Base-by-base conservation (phyloP, 352 stramenopile genomes). In the Peronospora farinosa region DNA sequence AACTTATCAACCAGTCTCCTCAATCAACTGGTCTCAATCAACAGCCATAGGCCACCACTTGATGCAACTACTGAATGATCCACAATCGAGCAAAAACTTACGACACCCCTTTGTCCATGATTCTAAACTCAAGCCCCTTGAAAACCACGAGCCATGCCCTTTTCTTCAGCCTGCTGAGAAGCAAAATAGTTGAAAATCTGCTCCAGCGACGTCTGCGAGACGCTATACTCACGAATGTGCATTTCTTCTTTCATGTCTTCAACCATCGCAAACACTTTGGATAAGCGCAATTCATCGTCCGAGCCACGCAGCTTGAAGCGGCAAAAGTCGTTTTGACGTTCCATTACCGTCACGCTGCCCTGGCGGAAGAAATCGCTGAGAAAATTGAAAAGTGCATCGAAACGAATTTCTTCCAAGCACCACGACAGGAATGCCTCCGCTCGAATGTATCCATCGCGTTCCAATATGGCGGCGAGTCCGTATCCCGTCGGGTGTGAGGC, bases 151-250 rank as follows among this genome's bases (percentile, higher is more conserved):
- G 65, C 65, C 2, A 69, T 57, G 16, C 65, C 61, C 17, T 63
- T 63, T 21, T 78, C 68, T 39, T 82, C 69, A 6, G 50, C 27
- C 52, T 95, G 84, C 36, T 92, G 65, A 5, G 65, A 67, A 2
- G 86, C 86, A 47, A 96, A 96, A 11, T 59, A 66, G 56, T 96
- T 94, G 65, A 96, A 96, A 17, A 96, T 89, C 58, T 96, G 86
- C 68, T 96, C 85, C 30, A 96, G 47, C 15, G 84, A 89, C 7
- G 84, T 95, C 54, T 96, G 86, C 23, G 67, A 90, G n/a, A 96
- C 67, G 33, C 74, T 84, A 67, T 96, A 96, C 43, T 95, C 84
- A 11, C 74, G 65, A 42, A 96, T 90, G 40, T 68, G 25, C 47
- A 91, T 53, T 42, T 73, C 54, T 7, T 57, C 36, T 47, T 85